Conservation (phyloP, 1,139 yeast genomes). For the Suhomyces yuchorum region DNA sequence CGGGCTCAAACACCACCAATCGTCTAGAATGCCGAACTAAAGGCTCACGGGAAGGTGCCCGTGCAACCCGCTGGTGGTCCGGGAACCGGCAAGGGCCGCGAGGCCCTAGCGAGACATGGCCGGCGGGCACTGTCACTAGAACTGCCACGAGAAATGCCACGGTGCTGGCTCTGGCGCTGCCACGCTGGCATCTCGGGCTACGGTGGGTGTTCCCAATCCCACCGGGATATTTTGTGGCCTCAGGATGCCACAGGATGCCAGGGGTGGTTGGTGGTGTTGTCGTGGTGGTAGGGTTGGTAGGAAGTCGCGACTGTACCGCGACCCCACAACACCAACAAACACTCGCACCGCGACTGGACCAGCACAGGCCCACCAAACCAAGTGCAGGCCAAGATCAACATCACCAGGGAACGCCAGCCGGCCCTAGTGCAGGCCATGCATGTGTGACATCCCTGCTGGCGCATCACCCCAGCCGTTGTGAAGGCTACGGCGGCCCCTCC, state of each 20-base stretch:
- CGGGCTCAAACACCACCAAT: background rate
- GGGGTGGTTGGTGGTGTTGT: background rate
- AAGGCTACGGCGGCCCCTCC: background rate
- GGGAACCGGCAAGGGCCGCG: no score
- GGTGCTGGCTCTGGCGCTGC: no score
- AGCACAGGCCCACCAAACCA: no score
- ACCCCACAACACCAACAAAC: background rate
- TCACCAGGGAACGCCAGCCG: no score
- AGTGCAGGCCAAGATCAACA: no score
- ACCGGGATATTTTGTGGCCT: background rate
- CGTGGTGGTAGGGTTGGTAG: background rate
- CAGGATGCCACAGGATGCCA: background rate
- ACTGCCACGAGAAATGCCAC: no score
- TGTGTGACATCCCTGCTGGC: background rate
- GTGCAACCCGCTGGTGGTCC: no score
- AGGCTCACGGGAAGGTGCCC: background rate
- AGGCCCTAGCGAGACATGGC: no score
- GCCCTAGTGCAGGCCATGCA: background rate
- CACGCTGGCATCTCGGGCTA: no score
- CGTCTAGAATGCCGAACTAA: constrained; percentile 4
- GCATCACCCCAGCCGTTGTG: background rate
- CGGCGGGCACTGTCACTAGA: no score
- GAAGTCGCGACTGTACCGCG: background rate
- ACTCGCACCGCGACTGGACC: background rate
- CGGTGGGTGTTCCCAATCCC: no score